A percentile compares a stretch with the other conserved stretches of the same genome.
phyloP scores from a whole-genome alignment of 495 filamentous ascomycete species.

The Massariosphaeria phaeospora region DNA sequence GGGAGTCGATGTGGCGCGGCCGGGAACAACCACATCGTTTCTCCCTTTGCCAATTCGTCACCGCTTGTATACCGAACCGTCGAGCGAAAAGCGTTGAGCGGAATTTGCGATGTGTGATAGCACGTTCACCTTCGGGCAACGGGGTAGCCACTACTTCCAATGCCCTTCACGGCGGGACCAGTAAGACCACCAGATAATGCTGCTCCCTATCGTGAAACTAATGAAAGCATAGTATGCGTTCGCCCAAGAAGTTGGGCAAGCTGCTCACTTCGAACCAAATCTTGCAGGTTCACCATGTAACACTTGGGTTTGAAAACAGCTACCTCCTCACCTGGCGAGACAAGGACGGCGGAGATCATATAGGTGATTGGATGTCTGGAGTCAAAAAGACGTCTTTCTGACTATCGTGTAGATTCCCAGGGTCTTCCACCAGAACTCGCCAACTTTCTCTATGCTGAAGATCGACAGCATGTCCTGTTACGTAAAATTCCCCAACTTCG shows the following conservation, averaged over 20 bases:
- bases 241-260: constrained; percentile 12
- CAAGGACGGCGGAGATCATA: constrained; percentile 7
- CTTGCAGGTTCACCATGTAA: constrained; percentile 18
- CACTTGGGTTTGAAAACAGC: constrained; percentile 21
- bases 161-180: constrained; percentile 12
- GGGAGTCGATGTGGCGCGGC: too few species aligned
- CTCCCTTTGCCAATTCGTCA: too few species aligned
- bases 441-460: constrained; percentile 17
- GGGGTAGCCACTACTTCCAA: constrained; percentile 27
- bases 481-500: constrained; percentile 13
- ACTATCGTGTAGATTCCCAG: constrained; percentile 7
- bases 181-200: constrained; percentile 5
- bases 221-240: background rate
- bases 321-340: constrained; percentile 22
- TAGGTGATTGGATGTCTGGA: constrained; percentile 2
- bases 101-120: constrained; percentile 23
- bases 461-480: background rate
- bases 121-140: constrained; percentile 29
- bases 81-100: too few species aligned
- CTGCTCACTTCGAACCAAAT: constrained; percentile 12
- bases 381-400: background rate
- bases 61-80: too few species aligned
- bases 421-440: constrained; percentile 20
- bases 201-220: background rate
- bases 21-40: too few species aligned